Conservation (phyloP, 2,329 filamentous ascomycete species). For the Talaromyces sp. region DNA sequence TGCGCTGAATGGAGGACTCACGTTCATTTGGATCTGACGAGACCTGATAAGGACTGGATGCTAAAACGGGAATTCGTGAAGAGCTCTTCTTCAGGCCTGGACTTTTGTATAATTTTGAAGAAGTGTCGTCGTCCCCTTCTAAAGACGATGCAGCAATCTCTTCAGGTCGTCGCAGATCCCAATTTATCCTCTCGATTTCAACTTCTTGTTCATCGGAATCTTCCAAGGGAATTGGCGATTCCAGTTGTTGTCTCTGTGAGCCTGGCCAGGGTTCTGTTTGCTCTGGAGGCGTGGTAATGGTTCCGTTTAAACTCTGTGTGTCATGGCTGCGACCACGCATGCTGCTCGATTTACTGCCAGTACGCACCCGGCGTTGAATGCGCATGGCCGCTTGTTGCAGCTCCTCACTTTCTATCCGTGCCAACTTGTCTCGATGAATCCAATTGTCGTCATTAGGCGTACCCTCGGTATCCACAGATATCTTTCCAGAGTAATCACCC, state of each 20-base stretch:
- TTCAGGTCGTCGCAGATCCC: constrained; percentile 71
- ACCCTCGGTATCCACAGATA: constrained; percentile 22
- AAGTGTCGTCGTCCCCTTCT: constrained; percentile 28
- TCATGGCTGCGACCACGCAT: constrained; percentile 37
- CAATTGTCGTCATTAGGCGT: constrained; percentile 36
- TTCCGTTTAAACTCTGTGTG: constrained; percentile 27
- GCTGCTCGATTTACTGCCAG: constrained; percentile 32
- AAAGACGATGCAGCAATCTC: constrained; percentile 59
- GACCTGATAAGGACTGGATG: constrained; percentile 71
- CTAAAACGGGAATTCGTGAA: constrained; percentile 83
- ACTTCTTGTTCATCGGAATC: constrained; percentile 33
- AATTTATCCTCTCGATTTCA: constrained; percentile 48
- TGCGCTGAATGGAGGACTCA: constrained; percentile 60
- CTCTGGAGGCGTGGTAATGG: constrained; percentile 24
- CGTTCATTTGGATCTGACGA: constrained; percentile 67
- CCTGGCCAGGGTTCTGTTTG: constrained; percentile 32
- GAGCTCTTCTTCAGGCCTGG: constrained; percentile 54
- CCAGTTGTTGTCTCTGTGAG: constrained; percentile 25
- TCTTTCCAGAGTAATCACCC: constrained; percentile 19
- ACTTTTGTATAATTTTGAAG: constrained; percentile 49
- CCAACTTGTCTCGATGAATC: constrained; percentile 49
- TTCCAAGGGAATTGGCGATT: constrained; percentile 34
- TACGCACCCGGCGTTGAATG: constrained; percentile 35
- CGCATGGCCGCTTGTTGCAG: constrained; percentile 45
- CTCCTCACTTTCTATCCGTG: constrained; percentile 48